Base-by-base conservation (phyloP, 257 asterid species). In the Jacaranda mimosifolia region DNA sequence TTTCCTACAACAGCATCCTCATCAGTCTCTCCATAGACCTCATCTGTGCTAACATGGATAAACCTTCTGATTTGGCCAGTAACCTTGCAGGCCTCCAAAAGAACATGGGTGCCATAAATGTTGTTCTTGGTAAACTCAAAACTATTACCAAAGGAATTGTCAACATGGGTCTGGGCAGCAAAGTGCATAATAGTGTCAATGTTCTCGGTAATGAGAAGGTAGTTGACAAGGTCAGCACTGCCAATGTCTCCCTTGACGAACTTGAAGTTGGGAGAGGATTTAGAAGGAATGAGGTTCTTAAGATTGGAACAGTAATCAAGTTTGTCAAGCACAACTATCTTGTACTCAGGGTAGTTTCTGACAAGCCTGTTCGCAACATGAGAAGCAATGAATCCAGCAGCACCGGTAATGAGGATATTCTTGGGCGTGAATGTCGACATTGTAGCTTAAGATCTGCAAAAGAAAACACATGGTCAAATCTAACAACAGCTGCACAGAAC, bases 91-190 rank as follows among this genome's bases (percentile, higher is more conserved):
- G 99, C 99, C 87, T 94, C 99, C 63, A 94, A 64, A n/a, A 94
- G 95, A 59, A 94, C 99, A 45, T 94, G 99, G 76, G 99, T 92
- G 42, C 99, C 99, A 15, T 94, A 94, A 63, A 94, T 91, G 88
- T 94, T 94, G 87, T 94, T 94, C 89, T 92, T 94, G 83, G 99
- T 94, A 76, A 94, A 94, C 87, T 94, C 98, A 45, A 94, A 94
- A 79, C 97, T 92, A 89, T 94, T 94, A 46, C 98, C 98, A 13
- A 94, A 94, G 1, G 98, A 94, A 77, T 94, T 94, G 82, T 94
- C 98, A 14, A 94, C 98, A 67, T 94, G 98, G 76, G 98, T 94
- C 71, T 94, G 99, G 21, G 99, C 99, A n/a, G 99, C 99, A 83
- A 94, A 94, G 87, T 94, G 99, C 99, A 94, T 94, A 39, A 94